Conservation (phyloP, 768 basidiomycete genomes). For the Psilocybe tampanensis region DNA sequence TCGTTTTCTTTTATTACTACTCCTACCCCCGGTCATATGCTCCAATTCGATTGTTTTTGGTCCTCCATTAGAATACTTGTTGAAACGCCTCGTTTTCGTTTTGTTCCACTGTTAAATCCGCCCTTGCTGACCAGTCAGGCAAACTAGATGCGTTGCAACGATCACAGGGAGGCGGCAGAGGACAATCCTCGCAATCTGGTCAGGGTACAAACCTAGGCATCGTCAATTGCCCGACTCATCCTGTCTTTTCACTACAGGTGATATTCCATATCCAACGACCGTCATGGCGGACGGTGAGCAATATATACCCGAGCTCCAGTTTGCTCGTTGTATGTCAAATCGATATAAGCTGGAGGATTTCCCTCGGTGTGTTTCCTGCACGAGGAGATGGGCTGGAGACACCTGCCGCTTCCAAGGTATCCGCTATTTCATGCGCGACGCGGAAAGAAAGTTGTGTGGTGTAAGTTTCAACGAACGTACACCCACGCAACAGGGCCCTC, state of each 20-base stretch:
- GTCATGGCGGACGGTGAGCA: neutral
- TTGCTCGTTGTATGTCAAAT: slow-evolving; percentile 84
- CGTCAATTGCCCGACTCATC: neutral
- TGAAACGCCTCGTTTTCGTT: neutral
- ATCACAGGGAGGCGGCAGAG: slow-evolving; percentile 3
- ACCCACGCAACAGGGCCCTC: slow-evolving; percentile 51
- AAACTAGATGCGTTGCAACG: slow-evolving; percentile 16
- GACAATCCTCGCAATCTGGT: neutral
- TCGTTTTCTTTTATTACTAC: neutral
- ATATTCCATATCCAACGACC: neutral
- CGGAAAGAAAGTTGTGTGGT: slow-evolving; percentile 57
- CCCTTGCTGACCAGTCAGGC: neutral
- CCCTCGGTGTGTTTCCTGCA: slow-evolving; percentile 83
- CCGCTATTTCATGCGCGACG: slow-evolving; percentile 72
- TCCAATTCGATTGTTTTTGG: neutral
- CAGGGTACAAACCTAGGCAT: neutral
- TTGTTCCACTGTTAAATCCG: neutral
- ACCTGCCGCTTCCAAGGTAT: slow-evolving; percentile 89
- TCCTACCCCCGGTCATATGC: neutral
- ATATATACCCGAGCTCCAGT: slow-evolving; percentile 72
- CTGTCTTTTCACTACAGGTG: neutral
- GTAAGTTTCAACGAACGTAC: slow-evolving; percentile 68
- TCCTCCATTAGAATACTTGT: neutral
- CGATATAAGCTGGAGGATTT: slow-evolving; percentile 73
- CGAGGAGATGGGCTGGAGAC: slow-evolving; percentile 85